Evolutionary conservation across 2,329 filamentous ascomycete genomes (phyloP), one percentile per base, ranked within the genome.

Genomic region (Remersonia thermophila): DNA sequence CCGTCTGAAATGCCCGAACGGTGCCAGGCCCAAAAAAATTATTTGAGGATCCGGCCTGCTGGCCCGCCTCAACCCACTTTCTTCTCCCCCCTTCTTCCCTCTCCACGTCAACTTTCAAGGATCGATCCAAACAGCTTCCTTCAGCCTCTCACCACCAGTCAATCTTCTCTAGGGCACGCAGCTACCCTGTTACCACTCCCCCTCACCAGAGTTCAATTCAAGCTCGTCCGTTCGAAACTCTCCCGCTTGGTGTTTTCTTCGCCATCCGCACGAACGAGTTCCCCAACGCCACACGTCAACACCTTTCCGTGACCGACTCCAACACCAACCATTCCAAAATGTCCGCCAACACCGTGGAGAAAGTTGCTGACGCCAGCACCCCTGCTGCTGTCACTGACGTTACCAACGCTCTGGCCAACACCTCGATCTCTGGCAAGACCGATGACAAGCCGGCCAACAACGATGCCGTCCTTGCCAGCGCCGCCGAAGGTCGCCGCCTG

Each of bases 401-500:
- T 72, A 78, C 81, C 69, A 70, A 70, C 58, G 59, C 71, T 73
- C 67, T 75, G 74, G 78, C 71, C 71, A 80, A 82, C 69, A 76
- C 77, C 59, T 73, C 73, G 64, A 73, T 83, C 65, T 68, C 74
- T 57, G 61, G 68, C 62, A 51, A 56, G 46, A 50, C 58, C 50
- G 62, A 64, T 57, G 66, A 70, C 50, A 71, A 69, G 71, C 56
- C 60, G 47, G 60, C 80, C 55, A 74, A 82, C 67, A 81, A 84
- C 61, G 86, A 94, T 65, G 86, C 87, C 63, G 86, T 91, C 60
- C 80, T 91, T 64, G 85, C 86, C 68, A 94, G 86, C 71, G 91
- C 91, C 65, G 87, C 89, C 66, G 91, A 98, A 75, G 89, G 91
- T 65, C 85, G 91, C 73, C 85, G 91, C 71, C 82, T 98, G 58